phyloP scores from a whole-genome alignment of 2,329 filamentous ascomycete species.

The Aspergillus calidoustus region DNA sequence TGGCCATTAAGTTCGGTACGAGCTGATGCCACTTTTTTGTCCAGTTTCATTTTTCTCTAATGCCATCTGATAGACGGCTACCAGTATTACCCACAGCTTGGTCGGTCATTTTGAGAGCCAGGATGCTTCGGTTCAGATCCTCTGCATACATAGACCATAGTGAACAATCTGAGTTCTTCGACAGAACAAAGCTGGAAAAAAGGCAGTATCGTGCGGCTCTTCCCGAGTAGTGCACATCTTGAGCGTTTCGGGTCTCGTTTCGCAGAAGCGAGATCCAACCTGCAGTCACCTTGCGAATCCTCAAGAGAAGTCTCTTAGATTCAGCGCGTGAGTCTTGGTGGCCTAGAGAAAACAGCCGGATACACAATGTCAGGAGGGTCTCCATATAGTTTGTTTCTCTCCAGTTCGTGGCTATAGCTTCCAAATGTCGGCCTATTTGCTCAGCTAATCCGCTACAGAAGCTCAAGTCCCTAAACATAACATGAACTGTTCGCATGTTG shows the following conservation, averaged over 20 bases:
- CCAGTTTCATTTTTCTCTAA: not conserved
- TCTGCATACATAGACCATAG: conserved; percentile 42
- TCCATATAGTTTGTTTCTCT: conserved; percentile 64
- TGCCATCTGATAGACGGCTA: not conserved
- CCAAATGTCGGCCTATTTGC: conserved; percentile 54
- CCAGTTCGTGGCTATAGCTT: conserved; percentile 59
- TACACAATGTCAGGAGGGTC: conserved; percentile 56
- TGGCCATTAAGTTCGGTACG: conserved; percentile 21
- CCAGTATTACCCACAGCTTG: not conserved
- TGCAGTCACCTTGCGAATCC: conserved; percentile 50
- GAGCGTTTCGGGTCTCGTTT: conserved; percentile 47
- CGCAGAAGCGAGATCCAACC: conserved; percentile 58
- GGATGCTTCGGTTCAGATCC: conserved; percentile 46
- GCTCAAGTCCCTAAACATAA: conserved; percentile 51
- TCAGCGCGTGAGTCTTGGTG: conserved; percentile 20
- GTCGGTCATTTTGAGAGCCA: conserved; percentile 32
- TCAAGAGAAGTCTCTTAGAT: conserved; percentile 42
- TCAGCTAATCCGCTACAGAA: conserved; percentile 58
- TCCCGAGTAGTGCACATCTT: conserved; percentile 43
- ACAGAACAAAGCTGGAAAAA: conserved; percentile 63
- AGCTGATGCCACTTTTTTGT: conserved; percentile 28
- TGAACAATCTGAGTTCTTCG: conserved; percentile 46
- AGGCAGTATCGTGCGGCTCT: conserved; percentile 54
- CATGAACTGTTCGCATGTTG: conserved; percentile 54
- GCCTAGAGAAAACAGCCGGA: conserved; percentile 46